Evolutionary conservation across 345 rosid species (phyloP).

Genomic region (Triadica sebifera): DNA sequence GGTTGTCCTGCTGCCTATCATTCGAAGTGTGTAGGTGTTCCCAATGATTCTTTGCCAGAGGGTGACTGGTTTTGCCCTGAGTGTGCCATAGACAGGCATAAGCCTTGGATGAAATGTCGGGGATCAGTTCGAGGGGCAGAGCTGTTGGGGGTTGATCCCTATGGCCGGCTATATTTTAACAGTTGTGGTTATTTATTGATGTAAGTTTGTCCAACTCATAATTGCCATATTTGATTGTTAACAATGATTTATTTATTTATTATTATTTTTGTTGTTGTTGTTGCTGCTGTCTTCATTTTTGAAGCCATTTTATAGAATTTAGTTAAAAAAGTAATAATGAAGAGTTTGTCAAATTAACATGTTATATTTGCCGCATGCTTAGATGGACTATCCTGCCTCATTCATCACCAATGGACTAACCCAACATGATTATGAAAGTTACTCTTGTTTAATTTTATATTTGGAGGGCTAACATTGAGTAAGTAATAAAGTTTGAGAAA

Average conservation of each 20-base stretch:
- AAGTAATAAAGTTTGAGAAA: too few species aligned
- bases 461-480: too few species aligned
- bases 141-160: slow-evolving; percentile 71
- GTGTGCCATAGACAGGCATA: slow-evolving; percentile 60
- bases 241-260: background rate
- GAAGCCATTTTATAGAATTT: background rate
- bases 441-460: too few species aligned
- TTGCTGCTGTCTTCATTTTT: background rate
- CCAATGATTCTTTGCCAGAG: slow-evolving; percentile 75
- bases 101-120: slow-evolving; percentile 52
- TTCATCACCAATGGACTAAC: too few species aligned
- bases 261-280: background rate
- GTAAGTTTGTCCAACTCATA: slow-evolving; percentile 55
- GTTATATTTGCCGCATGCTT: background rate
- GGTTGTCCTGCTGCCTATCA: slow-evolving; percentile 99
- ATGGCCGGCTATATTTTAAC: slow-evolving; percentile 67
- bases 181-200: slow-evolving; percentile 85
- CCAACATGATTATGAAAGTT: too few species aligned
- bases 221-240: background rate
- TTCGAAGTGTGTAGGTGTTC: slow-evolving; percentile 91
- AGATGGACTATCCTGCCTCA: background rate
- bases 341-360: background rate
- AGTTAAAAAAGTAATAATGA: background rate
- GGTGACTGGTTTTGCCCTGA: slow-evolving; percentile 99
- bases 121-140: slow-evolving; percentile 86